Evolutionary conservation across 768 basidiomycete species (phyloP).

Genomic region (Tulasnella sp.): DNA sequence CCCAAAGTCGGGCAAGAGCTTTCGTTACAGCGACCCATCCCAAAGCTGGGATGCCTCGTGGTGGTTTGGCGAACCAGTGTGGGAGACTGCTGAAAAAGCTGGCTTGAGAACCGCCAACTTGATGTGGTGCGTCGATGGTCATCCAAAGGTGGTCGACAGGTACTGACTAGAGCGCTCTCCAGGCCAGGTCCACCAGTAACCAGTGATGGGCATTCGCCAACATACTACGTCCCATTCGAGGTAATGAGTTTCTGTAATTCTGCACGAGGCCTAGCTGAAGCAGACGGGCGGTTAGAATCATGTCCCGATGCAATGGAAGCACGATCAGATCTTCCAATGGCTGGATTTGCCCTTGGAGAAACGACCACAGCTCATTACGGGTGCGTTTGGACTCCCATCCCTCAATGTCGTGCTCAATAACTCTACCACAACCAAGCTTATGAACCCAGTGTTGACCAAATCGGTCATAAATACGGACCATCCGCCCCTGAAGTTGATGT

Average conservation of each 20-base stretch:
- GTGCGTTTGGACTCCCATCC: slow-evolving; percentile 31
- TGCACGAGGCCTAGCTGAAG: too few relatives aligned
- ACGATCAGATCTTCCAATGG: slow-evolving; percentile 68
- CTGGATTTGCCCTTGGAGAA: slow-evolving; percentile 59
- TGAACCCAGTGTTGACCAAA: slow-evolving; percentile 77
- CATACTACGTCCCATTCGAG: slow-evolving; percentile 70
- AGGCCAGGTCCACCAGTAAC: slow-evolving; percentile 81
- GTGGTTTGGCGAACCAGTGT: slow-evolving; percentile 92
- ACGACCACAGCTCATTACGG: slow-evolving; percentile 67
- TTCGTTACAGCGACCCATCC: slow-evolving; percentile 54
- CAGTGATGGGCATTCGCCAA: slow-evolving; percentile 46
- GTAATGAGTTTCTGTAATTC: too few relatives aligned
- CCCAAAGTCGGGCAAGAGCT: slow-evolving; percentile 46
- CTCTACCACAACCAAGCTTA: slow-evolving; percentile 39
- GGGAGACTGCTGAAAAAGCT: slow-evolving; percentile 72
- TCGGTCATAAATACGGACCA: slow-evolving; percentile 62
- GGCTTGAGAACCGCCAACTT: slow-evolving; percentile 69
- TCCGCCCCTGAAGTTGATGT: slow-evolving; percentile 60
- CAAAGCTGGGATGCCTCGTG: slow-evolving; percentile 56
- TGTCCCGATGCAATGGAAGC: slow-evolving; percentile 54
- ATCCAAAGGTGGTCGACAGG: not conserved
- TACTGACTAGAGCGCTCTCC: not conserved
- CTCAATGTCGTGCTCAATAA: not conserved
- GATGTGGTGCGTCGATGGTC: slow-evolving; percentile 59
- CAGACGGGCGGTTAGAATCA: slow-evolving; percentile 43